phyloP scores from a whole-genome alignment of 2,329 filamentous ascomycete genomes.

The Massarina eburnea region DNA sequence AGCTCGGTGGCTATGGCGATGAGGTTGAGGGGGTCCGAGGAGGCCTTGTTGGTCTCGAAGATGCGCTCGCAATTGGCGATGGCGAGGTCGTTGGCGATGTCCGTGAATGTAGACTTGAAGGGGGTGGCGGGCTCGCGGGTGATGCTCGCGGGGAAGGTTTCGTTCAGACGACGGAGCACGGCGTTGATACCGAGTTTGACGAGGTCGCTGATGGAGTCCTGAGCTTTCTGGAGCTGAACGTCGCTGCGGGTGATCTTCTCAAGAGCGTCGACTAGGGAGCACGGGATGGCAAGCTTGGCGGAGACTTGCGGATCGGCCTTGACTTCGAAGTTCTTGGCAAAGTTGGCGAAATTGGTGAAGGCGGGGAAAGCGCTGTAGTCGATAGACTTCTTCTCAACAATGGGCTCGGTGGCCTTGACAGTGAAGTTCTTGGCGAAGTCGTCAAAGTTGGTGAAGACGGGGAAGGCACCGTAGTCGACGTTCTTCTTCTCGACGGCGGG shows the following conservation, averaged over 20 bases:
- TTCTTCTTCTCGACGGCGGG: conserved; percentile 25
- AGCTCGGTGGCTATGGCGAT: conserved; percentile 12
- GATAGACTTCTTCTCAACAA: conserved; percentile 20
- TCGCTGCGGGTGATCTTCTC: conserved; percentile 11
- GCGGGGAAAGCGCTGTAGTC: conserved; percentile 5
- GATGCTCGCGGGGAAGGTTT: conserved; percentile 5
- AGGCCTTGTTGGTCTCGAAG: conserved; percentile 15
- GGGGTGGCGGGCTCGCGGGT: not conserved
- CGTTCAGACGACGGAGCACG: conserved; percentile 19
- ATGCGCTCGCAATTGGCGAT: conserved; percentile 23
- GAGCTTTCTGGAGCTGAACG: conserved; percentile 10
- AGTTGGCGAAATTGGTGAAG: conserved; percentile 2
- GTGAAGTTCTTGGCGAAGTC: not conserved
- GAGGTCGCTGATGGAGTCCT: conserved; percentile 14
- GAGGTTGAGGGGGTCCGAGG: conserved; percentile 14
- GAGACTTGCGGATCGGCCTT: conserved; percentile 4
- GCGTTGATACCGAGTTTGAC: conserved; percentile 17
- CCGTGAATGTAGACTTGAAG: conserved; percentile 3
- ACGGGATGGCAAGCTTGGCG: conserved; percentile 8
- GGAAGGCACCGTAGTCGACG: conserved; percentile 5
- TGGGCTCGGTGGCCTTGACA: conserved; percentile 12
- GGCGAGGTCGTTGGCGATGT: conserved; percentile 22
- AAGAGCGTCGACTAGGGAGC: conserved; percentile 20
- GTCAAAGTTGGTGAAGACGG: conserved; percentile 4
- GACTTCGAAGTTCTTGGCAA: not conserved